Base-by-base conservation (phyloP, 2,329 filamentous ascomycete genomes). In the Penicillium verrucosum region DNA sequence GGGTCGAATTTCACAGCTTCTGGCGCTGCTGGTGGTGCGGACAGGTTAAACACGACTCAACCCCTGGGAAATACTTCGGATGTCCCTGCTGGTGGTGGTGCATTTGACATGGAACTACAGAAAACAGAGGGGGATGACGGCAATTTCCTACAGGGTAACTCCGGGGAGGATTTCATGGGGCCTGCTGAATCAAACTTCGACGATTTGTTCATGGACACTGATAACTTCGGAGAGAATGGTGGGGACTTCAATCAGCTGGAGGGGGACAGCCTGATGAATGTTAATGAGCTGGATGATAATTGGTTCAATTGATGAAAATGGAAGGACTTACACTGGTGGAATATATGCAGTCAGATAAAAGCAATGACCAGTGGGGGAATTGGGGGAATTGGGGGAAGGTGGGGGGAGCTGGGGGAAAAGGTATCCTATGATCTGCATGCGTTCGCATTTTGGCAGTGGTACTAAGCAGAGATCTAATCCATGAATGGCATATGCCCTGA, bases 161-260 rank as follows among this genome's bases (percentile, higher is more conserved):
- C 62, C 18, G 66, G 65, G 25, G 73, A 73, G 11, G 69, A 74
- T 60, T 62, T 72, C 25, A 73, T 76, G 63, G 71, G 65, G 2
- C 73, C 71, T 7, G 75, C 73, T 14, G 73, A 75, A 60, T 78
- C 76, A 18, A 77, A 71, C 57, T 79, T 79, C 54, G 77, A 79
- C 53, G 74, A 77, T 51, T 56, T 77, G n/a, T 76, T 77, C 56
- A 69, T 76, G 63, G 75, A 75, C 25, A 73, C 64, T 27, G 74
- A 74, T 3, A 71, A 73, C 55, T 63, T 74, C 41, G 74, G 66
- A 9, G 70, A 66, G 2, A 71, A 70, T 6, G 68, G 62, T 0
- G 69, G 68, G 2, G 70, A 74, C 47, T 63, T 71, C 23, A 66
- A 63, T 56, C 54, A 75, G 59, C 57, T 77, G 57, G 71, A 72